Base-by-base conservation (phyloP, 2,329 filamentous ascomycete species). In the Colletotrichum coccodes region DNA sequence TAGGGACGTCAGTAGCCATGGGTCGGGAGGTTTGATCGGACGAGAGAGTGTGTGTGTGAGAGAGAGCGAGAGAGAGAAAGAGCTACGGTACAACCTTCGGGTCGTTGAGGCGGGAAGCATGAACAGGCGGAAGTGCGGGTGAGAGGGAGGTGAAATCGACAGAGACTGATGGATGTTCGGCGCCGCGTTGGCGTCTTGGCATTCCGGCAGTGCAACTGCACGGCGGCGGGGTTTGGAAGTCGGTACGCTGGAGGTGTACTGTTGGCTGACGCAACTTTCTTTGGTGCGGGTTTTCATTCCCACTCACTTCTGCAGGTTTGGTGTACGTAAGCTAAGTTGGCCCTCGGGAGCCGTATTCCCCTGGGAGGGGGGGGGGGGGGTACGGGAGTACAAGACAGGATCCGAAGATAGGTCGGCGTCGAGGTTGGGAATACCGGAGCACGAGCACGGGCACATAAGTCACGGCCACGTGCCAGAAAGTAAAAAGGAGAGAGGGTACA, bases 181-280 rank as follows among this genome's bases (percentile, higher is more conserved):
- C 64, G 40, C 65, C 60, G 42, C 38, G 38, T 59, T 68, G 65
- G 61, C 60, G 54, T 21, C 65, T 68, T 68, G 61, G 65, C 61
- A 60, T 50, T 65, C 60, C 65, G 65, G 65, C 65, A 60, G 65
- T 68, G 65, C 60, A 65, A 56, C 44, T 60, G 63, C 57, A 36
- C 23, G 9, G 30, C 23, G 62, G 64, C 56, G 42, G 54, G 40
- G 40, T 14, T 21, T 34, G 18, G n/a, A 32, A 28, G 11, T 8
- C 18, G 6, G n/a, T 28, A 52, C 30, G 9, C 23, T 28, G 16
- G 36, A 14, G 36, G 36, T 32, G 28, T 18, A 8, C 14, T 32
- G 47, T 50, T 28, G 47, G 26, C 32, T 34, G 46, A n/a, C 23
- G 30, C 1, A n/a, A n/a, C n/a, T 7, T n/a, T 7, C 40, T 42